phyloP scores from a whole-genome alignment of 1,284 basidiomycete genomes.

The Tylopilus sp. region DNA sequence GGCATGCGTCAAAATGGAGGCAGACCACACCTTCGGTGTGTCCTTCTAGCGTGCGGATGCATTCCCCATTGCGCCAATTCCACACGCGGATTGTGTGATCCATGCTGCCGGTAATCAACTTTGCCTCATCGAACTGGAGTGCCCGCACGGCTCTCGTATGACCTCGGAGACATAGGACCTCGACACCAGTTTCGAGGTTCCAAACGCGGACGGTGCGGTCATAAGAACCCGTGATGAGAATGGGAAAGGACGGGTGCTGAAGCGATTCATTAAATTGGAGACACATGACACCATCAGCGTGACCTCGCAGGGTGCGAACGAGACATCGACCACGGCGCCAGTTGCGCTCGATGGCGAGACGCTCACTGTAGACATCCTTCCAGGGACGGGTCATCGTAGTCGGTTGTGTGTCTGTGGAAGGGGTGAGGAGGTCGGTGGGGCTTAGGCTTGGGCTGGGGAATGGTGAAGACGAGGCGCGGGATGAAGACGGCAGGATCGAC shows the following conservation, averaged over 20 bases:
- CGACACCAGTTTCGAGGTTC: slow-evolving; percentile 91
- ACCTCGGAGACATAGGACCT: slow-evolving; percentile 81
- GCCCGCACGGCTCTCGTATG: slow-evolving; percentile 91
- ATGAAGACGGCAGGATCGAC: neutral
- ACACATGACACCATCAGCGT: slow-evolving; percentile 97
- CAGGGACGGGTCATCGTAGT: slow-evolving; percentile 75
- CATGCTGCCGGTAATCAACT: slow-evolving; percentile 96
- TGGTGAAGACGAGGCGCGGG: slow-evolving; percentile 17
- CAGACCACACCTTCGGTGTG: slow-evolving; percentile 93
- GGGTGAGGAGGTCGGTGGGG: slow-evolving; percentile 17
- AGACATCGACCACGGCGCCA: slow-evolving; percentile 93
- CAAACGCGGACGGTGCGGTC: slow-evolving; percentile 94
- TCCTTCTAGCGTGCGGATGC: slow-evolving; percentile 82
- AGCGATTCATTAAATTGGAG: slow-evolving; percentile 92
- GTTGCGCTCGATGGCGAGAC: slow-evolving; percentile 92
- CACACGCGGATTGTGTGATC: slow-evolving; percentile 94
- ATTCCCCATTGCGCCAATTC: slow-evolving; percentile 96
- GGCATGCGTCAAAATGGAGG: slow-evolving; percentile 88
- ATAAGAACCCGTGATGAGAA: slow-evolving; percentile 97
- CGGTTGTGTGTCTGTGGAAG: slow-evolving; percentile 3
- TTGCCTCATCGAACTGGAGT: slow-evolving; percentile 93
- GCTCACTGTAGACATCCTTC: slow-evolving; percentile 99
- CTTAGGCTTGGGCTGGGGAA: slow-evolving; percentile 10
- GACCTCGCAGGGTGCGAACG: slow-evolving; percentile 83
- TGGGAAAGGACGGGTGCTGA: slow-evolving; percentile 81